These are phyloP conservation scores for Candida anutae DNA, from an alignment of 1,139 yeast genomes.

Conservation along the genomic window DNA sequence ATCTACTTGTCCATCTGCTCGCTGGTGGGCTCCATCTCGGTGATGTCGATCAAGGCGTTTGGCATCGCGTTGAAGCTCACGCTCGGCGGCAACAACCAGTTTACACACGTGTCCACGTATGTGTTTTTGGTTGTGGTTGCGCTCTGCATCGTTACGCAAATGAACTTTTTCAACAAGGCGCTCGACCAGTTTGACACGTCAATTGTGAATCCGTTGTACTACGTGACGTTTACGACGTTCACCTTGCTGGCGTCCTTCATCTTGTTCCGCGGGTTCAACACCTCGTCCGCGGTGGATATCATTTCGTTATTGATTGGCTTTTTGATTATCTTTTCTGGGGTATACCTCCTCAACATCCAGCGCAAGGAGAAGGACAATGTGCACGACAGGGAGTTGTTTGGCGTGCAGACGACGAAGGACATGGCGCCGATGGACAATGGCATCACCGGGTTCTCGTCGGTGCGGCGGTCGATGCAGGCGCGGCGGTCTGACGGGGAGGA, in stretches of 20 bases:
- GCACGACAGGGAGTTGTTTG: slow-evolving; percentile 49
- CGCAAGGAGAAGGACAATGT: slow-evolving; percentile 56
- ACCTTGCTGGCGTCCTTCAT: slow-evolving; percentile 83
- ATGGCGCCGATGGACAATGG: slow-evolving; percentile 77
- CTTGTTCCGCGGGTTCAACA: slow-evolving; percentile 80
- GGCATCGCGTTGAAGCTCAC: slow-evolving; percentile 89
- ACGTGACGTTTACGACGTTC: slow-evolving; percentile 86
- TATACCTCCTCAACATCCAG: slow-evolving; percentile 71
- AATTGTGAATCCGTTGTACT: slow-evolving; percentile 83
- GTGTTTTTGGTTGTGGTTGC: slow-evolving; percentile 73
- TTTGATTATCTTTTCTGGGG: slow-evolving; percentile 82
- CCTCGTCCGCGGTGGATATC: slow-evolving; percentile 71
- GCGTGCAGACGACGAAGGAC: slow-evolving; percentile 50
- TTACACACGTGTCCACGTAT: slow-evolving; percentile 77
- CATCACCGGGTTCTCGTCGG: slow-evolving; percentile 62
- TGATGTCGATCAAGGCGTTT: slow-evolving; percentile 88
- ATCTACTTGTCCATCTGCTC: slow-evolving; percentile 86
- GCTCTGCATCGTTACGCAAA: slow-evolving; percentile 78
- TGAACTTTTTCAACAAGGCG: slow-evolving; percentile 92
- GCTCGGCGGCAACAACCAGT: slow-evolving; percentile 82
- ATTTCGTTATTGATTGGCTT: slow-evolving; percentile 85
- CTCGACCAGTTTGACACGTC: slow-evolving; percentile 90
- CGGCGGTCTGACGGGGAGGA: slow-evolving; percentile 47
- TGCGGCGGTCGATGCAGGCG: slow-evolving; percentile 61
- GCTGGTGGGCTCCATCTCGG: slow-evolving; percentile 84